Evolutionary conservation across 805 yeast species (phyloP), one percentile per base, ranked within the genome.

Genomic region (Komagataella kurtzmanii): DNA sequence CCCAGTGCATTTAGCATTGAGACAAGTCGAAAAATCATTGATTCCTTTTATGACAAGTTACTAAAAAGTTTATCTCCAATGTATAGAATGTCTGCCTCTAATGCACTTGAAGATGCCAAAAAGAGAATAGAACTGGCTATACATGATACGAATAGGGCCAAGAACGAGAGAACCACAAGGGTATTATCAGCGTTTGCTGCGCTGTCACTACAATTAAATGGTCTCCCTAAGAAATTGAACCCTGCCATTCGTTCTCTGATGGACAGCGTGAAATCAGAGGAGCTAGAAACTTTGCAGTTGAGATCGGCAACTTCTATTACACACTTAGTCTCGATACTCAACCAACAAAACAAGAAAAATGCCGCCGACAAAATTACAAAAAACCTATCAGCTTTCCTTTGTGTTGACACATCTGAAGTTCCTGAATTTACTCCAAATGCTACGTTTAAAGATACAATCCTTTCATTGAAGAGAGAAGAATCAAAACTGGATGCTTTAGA

Each of bases 331-430:
- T 61, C 67, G n/a, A 76, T 77, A 55, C 75, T 95, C 52, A 72
- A 79, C 43, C 62, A 62, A 1, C 67, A 67, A 3, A 80, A 78
- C 7, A 88, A 89, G 61, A 64, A 62, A n/a, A 81, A 81, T 44
- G 93, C 91, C 1, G 81, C 91, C 2, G 95, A 88, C 58, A 93
- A 93, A 63, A 85, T 95, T 56, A 79, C 88, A 47, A 91, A 88
- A 63, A 93, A 93, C 61, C 69, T 95, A 52, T 87, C 96, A 68
- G 96, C 91, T 0, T 91, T 91, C 62, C 63, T 93, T 50, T 93
- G 99, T 68, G 97, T 90, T 36, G 99, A 91, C 63, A 88, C 97
- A 0, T 79, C 93, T 3, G 97, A 90, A 62, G 97, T 91, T 36
- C 99, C 99, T 2, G 97, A 88, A 60, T 93, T 88, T 61, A 72